phyloP scores from a whole-genome alignment of 805 yeast species.

The Teunomyces gatunensis region DNA sequence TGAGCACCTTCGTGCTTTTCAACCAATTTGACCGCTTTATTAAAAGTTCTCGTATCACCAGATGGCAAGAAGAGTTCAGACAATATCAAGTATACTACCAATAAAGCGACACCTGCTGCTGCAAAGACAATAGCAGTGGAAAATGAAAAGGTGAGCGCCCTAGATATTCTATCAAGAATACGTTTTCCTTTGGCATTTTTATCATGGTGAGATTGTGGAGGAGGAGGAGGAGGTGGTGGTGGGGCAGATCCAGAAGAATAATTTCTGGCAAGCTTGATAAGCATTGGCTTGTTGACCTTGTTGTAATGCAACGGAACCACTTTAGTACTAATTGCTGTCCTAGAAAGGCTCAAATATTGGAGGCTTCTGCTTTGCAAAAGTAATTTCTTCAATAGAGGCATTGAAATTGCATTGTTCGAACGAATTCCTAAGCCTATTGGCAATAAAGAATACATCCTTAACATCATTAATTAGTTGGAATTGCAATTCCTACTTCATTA shows the following conservation, averaged over 20 bases:
- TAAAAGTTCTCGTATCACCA: slow-evolving; percentile 88
- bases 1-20: slow-evolving; percentile 66
- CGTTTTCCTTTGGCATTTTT: slow-evolving; percentile 40
- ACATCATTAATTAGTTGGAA: not conserved
- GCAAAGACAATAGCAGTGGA: slow-evolving; percentile 65
- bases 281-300: not conserved
- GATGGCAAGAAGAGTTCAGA: slow-evolving; percentile 83
- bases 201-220: slow-evolving; percentile 21
- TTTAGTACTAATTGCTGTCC: not conserved
- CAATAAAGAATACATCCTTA: not conserved
- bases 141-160: slow-evolving; percentile 59
- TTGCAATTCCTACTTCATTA: not conserved
- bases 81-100: slow-evolving; percentile 70
- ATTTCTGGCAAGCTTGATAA: not conserved
- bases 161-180: slow-evolving; percentile 46
- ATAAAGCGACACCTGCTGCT: slow-evolving; percentile 65
- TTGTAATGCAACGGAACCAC: not conserved
- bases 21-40: slow-evolving; percentile 74
- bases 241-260: slow-evolving; percentile 16
- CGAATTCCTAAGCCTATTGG: slow-evolving; percentile 1
- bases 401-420: not conserved
- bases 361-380: not conserved
- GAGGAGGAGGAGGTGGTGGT: slow-evolving; percentile 37
- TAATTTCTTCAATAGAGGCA: not conserved
- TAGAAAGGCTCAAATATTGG: not conserved